Conservation (phyloP, 2,329 filamentous ascomycete genomes). For the Beauveria caledonica region DNA sequence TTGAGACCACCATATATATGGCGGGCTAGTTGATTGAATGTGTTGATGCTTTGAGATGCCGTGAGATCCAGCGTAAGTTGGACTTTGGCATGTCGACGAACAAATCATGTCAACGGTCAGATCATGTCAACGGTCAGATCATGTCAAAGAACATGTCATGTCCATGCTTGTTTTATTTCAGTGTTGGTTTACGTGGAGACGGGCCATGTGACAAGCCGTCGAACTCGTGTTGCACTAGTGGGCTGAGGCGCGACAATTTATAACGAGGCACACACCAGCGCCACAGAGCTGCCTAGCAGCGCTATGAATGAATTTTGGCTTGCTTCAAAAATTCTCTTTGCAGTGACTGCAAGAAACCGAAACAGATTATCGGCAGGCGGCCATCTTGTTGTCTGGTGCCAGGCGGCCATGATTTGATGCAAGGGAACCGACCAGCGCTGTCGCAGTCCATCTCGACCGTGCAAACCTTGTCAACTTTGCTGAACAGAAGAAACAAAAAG, state of each 20-base stretch:
- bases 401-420: background rate
- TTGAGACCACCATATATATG: too few species aligned
- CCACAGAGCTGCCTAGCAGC: slow-evolving; percentile 1
- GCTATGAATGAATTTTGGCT: background rate
- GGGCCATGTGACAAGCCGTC: slow-evolving; percentile 7
- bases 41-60: background rate
- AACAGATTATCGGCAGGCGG: too few species aligned
- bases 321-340: background rate
- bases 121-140: background rate
- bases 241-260: background rate
- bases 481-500: too few species aligned
- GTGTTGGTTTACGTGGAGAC: background rate
- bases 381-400: background rate
- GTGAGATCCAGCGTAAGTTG: background rate
- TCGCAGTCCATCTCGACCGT: background rate
- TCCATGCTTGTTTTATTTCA: background rate
- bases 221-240: background rate
- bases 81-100: background rate
- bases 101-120: background rate
- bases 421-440: background rate
- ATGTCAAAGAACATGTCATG: background rate
- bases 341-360: background rate
- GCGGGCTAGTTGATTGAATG: too few species aligned
- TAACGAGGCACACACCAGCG: slow-evolving; percentile 3
- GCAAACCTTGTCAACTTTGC: too few species aligned